Base-by-base conservation (phyloP, 495 filamentous ascomycete genomes). In the Rhypophila decipiens region DNA sequence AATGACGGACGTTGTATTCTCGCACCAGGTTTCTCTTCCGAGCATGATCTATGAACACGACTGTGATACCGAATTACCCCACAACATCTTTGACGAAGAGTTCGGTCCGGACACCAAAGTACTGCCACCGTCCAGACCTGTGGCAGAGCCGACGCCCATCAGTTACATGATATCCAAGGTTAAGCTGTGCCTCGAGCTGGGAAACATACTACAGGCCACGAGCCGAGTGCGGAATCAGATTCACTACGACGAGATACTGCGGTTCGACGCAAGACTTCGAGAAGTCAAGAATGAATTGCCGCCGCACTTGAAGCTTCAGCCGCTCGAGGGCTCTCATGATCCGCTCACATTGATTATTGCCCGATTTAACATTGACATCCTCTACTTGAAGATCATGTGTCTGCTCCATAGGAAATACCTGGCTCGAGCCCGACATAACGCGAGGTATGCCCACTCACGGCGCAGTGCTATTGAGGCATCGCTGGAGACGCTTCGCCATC, bases 11-110 rank as follows among this genome's bases (percentile, higher is more conserved):
- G 72, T 93, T 1, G 65, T 94, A 15, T 90, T 95, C 61, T 96
- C 94, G 2, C 94, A 91, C 52, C 91, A 95, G 66, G 63, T 76
- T 2, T 90, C 90, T 5, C 66, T 97, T 33, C 93, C 93, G n/a
- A 80, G 76, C 43, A 96, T 96, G 85, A 82, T 96, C 15, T 81
- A 88, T 45, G 70, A 79, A 13, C 73, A 82, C 9, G 88, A 96
- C 61, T 90, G 79, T 48, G 94, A 99, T 58, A 87, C 88, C 0
- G 80, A 87, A 45, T 65, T 95, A 27, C 93, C 93, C 13, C 77
- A 85, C 51, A 99, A 97, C 63, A 73, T 96, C 20, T 91, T 88
- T 59, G 93, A 99, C 59, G 91, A 96, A 54, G 94, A 97, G 56
- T 86, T 97, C 39, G 81, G 85, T 39, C 85, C 90, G 39, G 81